phyloP scores from a whole-genome alignment of 1,284 basidiomycete species.

The Trametes sp. region DNA sequence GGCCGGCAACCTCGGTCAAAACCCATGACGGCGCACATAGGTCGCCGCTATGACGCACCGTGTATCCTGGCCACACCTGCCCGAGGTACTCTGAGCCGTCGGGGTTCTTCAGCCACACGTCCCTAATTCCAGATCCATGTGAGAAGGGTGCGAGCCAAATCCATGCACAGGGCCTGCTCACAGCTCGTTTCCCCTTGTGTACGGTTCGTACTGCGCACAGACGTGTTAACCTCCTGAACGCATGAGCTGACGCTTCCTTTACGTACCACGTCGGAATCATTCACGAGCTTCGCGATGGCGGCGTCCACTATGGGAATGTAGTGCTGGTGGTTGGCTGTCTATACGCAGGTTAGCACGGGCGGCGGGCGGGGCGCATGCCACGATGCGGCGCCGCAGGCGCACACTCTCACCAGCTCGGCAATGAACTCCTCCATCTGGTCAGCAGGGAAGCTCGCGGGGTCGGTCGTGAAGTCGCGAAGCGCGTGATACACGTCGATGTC shows the following conservation, averaged over 20 bases:
- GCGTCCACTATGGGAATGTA: slow-evolving; percentile 51
- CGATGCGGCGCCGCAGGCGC: neutral
- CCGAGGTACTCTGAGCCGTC: slow-evolving; percentile 73
- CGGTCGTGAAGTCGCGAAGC: slow-evolving; percentile 72
- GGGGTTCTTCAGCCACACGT: slow-evolving; percentile 71
- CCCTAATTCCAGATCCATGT: slow-evolving; percentile 43
- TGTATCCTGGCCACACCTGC: slow-evolving; percentile 68
- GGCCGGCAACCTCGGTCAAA: neutral
- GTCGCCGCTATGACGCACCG: slow-evolving; percentile 40
- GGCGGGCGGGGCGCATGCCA: neutral
- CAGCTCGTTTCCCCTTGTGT: slow-evolving; percentile 51
- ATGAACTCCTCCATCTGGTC: slow-evolving; percentile 71
- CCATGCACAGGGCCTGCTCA: slow-evolving; percentile 32
- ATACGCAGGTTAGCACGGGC: slow-evolving; percentile 1
- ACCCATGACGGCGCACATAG: no score
- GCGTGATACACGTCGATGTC: slow-evolving; percentile 79
- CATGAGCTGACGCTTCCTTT: slow-evolving; percentile 18
- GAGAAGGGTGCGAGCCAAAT: neutral
- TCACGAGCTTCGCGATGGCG: slow-evolving; percentile 45
- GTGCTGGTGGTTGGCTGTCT: slow-evolving; percentile 45
- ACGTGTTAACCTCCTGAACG: slow-evolving; percentile 21
- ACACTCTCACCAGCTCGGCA: slow-evolving; percentile 56
- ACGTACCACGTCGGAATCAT: slow-evolving; percentile 49
- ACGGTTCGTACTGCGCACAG: slow-evolving; percentile 52
- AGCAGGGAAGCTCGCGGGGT: slow-evolving; percentile 68